phyloP scores from a whole-genome alignment of 371 early-diverging fungal species.

The Rhizopus stolonifer region DNA sequence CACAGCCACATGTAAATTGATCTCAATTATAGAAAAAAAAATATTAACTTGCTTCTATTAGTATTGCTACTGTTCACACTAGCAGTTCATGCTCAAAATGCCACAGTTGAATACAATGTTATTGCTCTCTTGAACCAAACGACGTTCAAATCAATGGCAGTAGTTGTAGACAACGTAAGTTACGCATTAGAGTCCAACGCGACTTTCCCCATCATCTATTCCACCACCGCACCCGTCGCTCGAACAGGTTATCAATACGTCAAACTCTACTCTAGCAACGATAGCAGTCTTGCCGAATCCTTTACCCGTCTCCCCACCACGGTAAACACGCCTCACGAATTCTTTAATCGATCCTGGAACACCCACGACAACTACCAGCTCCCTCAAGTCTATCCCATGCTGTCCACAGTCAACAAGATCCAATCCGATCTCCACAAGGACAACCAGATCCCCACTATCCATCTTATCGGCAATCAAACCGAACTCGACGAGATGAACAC shows the following conservation, averaged over 20 bases:
- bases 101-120: conserved; percentile 14
- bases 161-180: conserved; percentile 16
- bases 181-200: not conserved
- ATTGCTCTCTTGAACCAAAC: conserved; percentile 9
- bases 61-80: no score
- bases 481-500: conserved; percentile 22
- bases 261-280: not conserved
- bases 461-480: conserved; percentile 14
- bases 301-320: conserved; percentile 9
- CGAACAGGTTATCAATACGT: conserved; percentile 13
- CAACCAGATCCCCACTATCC: conserved; percentile 21
- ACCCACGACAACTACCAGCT: conserved; percentile 1
- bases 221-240: conserved; percentile 13
- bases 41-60: no score
- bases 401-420: conserved; percentile 6
- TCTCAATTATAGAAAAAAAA: no score
- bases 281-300: conserved; percentile 4
- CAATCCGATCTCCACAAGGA: conserved; percentile 10
- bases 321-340: conserved; percentile 20
- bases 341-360: conserved; percentile 17
- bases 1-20: no score
- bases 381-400: conserved; percentile 1
- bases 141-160: conserved; percentile 16
- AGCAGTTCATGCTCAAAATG: no score
- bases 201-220: conserved; percentile 6